These are phyloP conservation scores for Amphirosellinia nigrospora DNA, from an alignment of 495 filamentous ascomycete genomes.

Conservation along the genomic window DNA sequence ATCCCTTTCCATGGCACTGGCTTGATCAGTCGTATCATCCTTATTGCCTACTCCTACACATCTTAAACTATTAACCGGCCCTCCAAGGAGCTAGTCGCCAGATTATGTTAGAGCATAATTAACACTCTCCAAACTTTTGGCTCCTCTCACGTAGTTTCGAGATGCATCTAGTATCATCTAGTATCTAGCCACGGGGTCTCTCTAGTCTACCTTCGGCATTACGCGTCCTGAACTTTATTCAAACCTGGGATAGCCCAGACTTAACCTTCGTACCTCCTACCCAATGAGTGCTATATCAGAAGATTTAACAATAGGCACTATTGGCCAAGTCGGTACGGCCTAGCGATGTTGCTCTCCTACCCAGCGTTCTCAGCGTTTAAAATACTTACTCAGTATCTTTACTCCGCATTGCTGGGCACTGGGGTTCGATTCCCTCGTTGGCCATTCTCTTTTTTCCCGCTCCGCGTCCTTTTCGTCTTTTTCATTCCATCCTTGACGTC, in stretches of 20 bases:
- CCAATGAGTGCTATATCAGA: neutral
- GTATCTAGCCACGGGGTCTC: neutral
- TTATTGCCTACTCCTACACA: neutral
- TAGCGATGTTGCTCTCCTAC: neutral
- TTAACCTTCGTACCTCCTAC: neutral
- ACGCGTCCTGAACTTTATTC: neutral
- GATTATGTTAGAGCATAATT: neutral
- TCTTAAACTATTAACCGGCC: neutral
- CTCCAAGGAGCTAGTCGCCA: neutral
- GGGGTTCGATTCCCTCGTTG: conserved; percentile 7
- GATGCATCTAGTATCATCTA: neutral
- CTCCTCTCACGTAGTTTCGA: neutral
- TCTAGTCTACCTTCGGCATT: neutral
- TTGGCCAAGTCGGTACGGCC: neutral
- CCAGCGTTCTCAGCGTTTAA: neutral
- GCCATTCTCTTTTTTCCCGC: neutral
- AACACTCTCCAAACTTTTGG: neutral
- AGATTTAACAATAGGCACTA: neutral
- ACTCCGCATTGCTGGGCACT: conserved; percentile 1
- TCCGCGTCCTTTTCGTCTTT: neutral
- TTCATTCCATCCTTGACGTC: no score
- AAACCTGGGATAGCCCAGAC: neutral
- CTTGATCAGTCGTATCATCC: neutral
- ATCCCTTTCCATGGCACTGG: neutral
- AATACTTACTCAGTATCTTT: neutral